A percentile compares a stretch with the other conserved stretches of the same genome.
Evolutionary conservation across 768 basidiomycete genomes (phyloP).

Genomic region (Lactarius sanguifluus): DNA sequence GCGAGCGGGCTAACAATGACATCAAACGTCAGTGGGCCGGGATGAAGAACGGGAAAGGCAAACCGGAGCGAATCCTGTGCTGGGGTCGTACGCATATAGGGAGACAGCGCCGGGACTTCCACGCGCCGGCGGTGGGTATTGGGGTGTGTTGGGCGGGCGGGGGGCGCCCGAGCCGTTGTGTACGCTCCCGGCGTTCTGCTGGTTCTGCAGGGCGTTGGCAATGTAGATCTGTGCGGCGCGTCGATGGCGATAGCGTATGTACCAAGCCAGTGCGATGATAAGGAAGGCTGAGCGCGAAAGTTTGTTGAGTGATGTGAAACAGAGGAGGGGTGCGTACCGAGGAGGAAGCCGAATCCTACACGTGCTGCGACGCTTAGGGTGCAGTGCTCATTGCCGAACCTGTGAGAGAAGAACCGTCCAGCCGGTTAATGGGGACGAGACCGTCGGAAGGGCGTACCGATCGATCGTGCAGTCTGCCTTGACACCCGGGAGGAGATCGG

Average conservation of each 20-base stretch:
- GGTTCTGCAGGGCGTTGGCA: not conserved
- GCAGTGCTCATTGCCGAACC: not conserved
- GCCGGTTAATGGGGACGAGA: not conserved
- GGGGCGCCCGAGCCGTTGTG: not conserved
- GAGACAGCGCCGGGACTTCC: too few relatives aligned
- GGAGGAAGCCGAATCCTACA: not conserved
- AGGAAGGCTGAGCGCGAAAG: not conserved
- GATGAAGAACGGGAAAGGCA: not conserved
- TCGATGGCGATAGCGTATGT: not conserved
- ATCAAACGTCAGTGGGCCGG: not conserved
- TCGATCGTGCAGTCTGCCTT: constrained; percentile 12
- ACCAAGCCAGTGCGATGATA: not conserved
- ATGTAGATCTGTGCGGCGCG: not conserved
- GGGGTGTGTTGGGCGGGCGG: not conserved
- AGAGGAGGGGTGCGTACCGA: constrained; percentile 1
- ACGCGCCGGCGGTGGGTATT: constrained; percentile 16
- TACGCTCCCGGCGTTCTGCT: not conserved
- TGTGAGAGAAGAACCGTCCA: not conserved
- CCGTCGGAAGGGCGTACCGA: not conserved
- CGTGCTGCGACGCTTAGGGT: constrained; percentile 12
- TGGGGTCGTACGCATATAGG: not conserved
- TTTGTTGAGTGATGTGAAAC: not conserved
- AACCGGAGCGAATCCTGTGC: constrained; percentile 13
- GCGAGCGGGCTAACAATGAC: not conserved
- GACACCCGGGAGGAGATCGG: constrained; percentile 2